Base-by-base conservation (phyloP, 2,329 filamentous ascomycete genomes). In the Mycosphaerella sp. region DNA sequence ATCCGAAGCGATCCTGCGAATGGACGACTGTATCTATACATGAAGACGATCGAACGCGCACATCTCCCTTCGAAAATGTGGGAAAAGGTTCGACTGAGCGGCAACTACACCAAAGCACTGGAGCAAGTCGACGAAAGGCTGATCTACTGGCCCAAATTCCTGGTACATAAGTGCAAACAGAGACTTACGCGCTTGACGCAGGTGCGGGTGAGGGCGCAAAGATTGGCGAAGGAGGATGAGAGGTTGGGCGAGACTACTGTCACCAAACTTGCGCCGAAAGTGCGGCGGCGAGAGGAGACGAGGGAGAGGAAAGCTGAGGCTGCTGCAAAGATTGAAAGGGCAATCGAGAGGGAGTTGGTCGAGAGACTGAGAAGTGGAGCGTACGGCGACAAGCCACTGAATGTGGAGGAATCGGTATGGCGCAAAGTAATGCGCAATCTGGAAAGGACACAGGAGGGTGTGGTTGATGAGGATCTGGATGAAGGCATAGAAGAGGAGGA, bases 81-180 rank as follows among this genome's bases (percentile, higher is more conserved):
- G 93, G 89, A 97, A 73, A 84, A 85, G 61, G 89, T 96, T 68
- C 87, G 89, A 66, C 77, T 98, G 30, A 89, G 88, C 25, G 81
- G 83, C 63, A 96, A 97, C 75, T 97, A 97, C 71, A 81, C 84
- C 57, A 86, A 90, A 67, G 93, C 93, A 0, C 79, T 98, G 21
- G 80, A 87, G 61, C 87, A 95, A 69, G 82, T 98, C 59, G 89
- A 95, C 68, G 81, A 87, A 62, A 80, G 85, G 43, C 77, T 95
- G 60, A 86, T 89, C 65, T 97, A 95, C 78, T 97, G 89, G 75
- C 90, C 91, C 49, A 95, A 95, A 70, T 96, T 95, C 67, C 74
- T 95, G 58, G 75, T 89, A 30, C 89, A 95, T 75, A 95, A 94
- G 73, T 93, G 89, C 77, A 98, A 98, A 77, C 93, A 97, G 74